Evolutionary conservation across 1,284 basidiomycete genomes (phyloP).

Genomic region (Inonotus hispidus): DNA sequence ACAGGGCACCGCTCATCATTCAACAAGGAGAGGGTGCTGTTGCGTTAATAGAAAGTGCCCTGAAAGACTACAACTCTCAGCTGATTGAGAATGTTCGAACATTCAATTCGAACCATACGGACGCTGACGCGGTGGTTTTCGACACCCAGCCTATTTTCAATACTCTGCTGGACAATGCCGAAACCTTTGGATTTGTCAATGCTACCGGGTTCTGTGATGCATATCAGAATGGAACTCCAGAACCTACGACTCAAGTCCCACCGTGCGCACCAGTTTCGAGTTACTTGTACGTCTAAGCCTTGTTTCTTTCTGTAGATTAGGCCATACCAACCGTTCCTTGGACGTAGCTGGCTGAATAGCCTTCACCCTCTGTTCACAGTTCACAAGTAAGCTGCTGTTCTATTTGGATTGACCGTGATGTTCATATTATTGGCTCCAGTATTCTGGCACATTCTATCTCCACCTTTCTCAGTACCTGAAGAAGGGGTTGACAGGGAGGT

Average conservation of each 20-base stretch:
- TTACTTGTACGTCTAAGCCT: constrained; percentile 48
- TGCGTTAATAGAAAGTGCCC: constrained; percentile 34
- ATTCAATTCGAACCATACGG: constrained; percentile 39
- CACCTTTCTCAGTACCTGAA: constrained; percentile 31
- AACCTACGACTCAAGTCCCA: constrained; percentile 43
- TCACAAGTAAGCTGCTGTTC: constrained; percentile 33
- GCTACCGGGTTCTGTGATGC: constrained; percentile 53
- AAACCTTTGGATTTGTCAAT: constrained; percentile 51
- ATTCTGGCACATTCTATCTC: constrained; percentile 42
- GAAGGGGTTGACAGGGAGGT: neutral
- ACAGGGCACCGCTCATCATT: constrained; percentile 51
- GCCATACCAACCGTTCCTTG: neutral
- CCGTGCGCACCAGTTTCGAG: constrained; percentile 57
- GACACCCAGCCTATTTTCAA: constrained; percentile 57
- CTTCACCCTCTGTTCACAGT: constrained; percentile 52
- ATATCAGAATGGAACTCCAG: constrained; percentile 52
- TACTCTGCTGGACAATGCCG: constrained; percentile 45
- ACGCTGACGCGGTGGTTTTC: constrained; percentile 41
- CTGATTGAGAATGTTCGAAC: constrained; percentile 33
- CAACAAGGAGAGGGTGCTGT: constrained; percentile 40
- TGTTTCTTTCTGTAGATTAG: neutral
- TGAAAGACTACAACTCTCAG: constrained; percentile 48
- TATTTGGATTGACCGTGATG: neutral
- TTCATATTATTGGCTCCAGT: constrained; percentile 24
- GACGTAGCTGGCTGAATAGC: constrained; percentile 46